Base-by-base conservation (phyloP, 768 basidiomycete genomes). In the Termitomyces sp. region DNA sequence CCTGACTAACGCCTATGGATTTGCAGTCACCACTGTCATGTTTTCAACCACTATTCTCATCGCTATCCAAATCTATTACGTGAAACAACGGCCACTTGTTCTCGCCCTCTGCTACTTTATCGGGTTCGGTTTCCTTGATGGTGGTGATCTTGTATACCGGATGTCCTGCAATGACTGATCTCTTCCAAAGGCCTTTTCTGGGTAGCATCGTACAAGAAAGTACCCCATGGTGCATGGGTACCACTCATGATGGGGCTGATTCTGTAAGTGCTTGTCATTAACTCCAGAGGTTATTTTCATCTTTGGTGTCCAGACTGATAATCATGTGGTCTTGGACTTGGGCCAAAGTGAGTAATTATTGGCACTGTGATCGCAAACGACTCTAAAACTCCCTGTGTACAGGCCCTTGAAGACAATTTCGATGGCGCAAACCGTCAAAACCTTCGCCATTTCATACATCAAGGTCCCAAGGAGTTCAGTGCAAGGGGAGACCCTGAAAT, bases 171-270 rank as follows among this genome's bases (percentile, higher is more conserved):
- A 1, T 35, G 17, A 42, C 54, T 53, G 48, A 40, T 48, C 23
- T 37, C 8, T 37, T 14, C 12, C 23, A 44, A 41, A 75, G 74
- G 57, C 60, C 70, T 86, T 16, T 89, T 89, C 71, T 87, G 83
- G 82, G 86, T 84, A 25, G 82, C 86, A 0, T 69, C 83, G 0
- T 63, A 86, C 57, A 82, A 76, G 63, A 86, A 87, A 66, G 75
- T 87, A 5, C 85, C 85, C 0, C 69, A 76, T 21, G 86, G 87
- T 17, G 87, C 84, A 2, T 89, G 85, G 84, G 84, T 87, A 9
- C 83, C 87, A 1, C 73, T 89, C 10, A 74, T 78, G 64, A 76
- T 87, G 41, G 86, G 85, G 5, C 19, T 69, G 2, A 63, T 84
- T 12, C 65, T 87, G 78, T 80, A 53, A 60, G 78, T 62, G 19